Evolutionary conservation across 129 eudicot species (phyloP).

Genomic region (Centella asiatica): DNA sequence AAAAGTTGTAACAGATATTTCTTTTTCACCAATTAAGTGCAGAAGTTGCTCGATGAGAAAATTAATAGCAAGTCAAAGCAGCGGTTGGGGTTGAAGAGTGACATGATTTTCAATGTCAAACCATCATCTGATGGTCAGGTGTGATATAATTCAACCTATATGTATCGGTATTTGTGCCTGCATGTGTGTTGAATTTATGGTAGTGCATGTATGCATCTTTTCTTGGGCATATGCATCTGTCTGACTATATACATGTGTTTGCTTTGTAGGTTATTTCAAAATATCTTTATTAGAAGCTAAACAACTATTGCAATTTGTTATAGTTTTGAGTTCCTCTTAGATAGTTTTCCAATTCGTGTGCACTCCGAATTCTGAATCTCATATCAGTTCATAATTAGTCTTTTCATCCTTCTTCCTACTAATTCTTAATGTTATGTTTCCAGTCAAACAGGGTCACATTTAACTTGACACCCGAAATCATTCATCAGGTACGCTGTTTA

Average conservation of each 20-base stretch:
- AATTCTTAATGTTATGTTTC: conserved; percentile 24
- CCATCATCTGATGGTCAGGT: conserved; percentile 99
- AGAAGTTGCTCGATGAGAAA: conserved; percentile 80
- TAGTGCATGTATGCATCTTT: background rate
- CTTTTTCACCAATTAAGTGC: too few relatives aligned
- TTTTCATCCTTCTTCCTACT: too few relatives aligned
- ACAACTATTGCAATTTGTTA: background rate
- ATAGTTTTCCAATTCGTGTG: background rate
- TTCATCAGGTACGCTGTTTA: conserved; percentile 72
- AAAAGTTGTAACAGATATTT: conserved; percentile 21
- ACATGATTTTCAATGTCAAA: conserved; percentile 69
- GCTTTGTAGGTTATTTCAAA: too few relatives aligned
- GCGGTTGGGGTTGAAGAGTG: conserved; percentile 81
- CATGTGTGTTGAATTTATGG: background rate
- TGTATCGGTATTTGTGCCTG: background rate
- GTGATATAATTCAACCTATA: conserved; percentile 12
- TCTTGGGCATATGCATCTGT: too few relatives aligned
- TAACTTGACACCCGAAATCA: conserved; percentile 90
- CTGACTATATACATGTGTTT: too few relatives aligned
- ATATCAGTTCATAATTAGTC: background rate
- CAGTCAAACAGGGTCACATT: conserved; percentile 94
- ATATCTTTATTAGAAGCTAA: too few relatives aligned
- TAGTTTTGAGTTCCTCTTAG: background rate
- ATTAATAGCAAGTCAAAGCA: conserved; percentile 53
- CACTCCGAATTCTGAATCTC: too few relatives aligned